Evolutionary conservation across 495 filamentous ascomycete genomes (phyloP).

Genomic region (Penicillium riverlandense): DNA sequence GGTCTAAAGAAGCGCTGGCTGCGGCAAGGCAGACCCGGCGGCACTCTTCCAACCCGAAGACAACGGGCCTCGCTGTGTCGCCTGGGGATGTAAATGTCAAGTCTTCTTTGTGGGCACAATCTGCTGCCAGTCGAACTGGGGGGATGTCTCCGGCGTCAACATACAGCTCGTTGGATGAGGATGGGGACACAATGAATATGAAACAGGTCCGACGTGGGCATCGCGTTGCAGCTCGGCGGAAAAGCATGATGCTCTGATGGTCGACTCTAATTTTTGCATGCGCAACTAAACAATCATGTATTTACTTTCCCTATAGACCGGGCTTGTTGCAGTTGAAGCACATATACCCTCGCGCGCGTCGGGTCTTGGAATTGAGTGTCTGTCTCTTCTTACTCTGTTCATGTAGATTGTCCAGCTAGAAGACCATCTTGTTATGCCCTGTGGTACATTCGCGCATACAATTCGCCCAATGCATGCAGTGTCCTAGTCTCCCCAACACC

Average conservation of each 20-base stretch:
- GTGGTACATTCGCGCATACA: too few relatives aligned
- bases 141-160: too few relatives aligned
- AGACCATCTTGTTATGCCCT: too few relatives aligned
- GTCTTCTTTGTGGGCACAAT: neutral
- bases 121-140: neutral
- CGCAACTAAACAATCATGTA: constrained; percentile 2
- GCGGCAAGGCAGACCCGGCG: constrained; percentile 24
- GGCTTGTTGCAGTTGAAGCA: constrained; percentile 9
- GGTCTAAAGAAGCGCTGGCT: constrained; percentile 4
- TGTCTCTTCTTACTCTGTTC: neutral
- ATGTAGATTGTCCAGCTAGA: too few relatives aligned
- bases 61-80: constrained; percentile 1
- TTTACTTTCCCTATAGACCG: constrained; percentile 6
- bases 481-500: too few relatives aligned
- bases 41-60: constrained; percentile 32
- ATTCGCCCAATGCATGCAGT: too few relatives aligned
- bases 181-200: constrained; percentile 5
- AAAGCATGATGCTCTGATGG: constrained; percentile 46
- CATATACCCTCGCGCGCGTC: constrained; percentile 15
- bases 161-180: constrained; percentile 2
- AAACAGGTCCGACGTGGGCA: constrained; percentile 20
- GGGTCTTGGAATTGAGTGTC: constrained; percentile 1
- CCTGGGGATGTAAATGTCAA: constrained; percentile 2
- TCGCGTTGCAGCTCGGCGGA: constrained; percentile 34
- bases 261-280: neutral